Conservation (phyloP, 768 basidiomycete species). For the Leccinum sublutescens region DNA sequence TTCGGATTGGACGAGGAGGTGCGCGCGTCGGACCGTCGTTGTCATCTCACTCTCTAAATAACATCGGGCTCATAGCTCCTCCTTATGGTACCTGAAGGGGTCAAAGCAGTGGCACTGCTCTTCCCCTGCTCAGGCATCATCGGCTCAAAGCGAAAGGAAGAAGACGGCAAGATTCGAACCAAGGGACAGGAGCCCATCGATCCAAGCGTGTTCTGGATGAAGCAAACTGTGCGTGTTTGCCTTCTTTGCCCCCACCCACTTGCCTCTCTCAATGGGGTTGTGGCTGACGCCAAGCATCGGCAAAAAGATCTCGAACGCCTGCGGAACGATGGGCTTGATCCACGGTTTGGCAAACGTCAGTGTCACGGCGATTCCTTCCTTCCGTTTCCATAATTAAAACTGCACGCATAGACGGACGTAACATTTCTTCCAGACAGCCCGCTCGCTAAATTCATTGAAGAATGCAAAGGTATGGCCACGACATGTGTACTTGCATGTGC, state of each 20-base stretch:
- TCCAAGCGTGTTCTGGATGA: conserved; percentile 78
- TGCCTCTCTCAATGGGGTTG: neutral
- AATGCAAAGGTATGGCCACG: conserved; percentile 51
- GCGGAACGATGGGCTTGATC: conserved; percentile 84
- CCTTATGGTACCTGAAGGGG: conserved; percentile 63
- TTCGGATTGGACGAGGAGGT: conserved; percentile 73
- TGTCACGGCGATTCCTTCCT: conserved; percentile 6
- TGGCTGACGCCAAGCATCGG: neutral
- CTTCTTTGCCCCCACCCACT: neutral
- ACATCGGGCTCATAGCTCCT: conserved; percentile 51
- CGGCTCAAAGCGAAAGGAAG: conserved; percentile 50
- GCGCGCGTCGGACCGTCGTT: conserved; percentile 4
- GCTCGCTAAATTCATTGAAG: conserved; percentile 63
- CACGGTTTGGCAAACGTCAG: conserved; percentile 81
- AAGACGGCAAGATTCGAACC: conserved; percentile 55
- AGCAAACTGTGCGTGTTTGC: conserved; percentile 67
- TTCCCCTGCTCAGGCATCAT: conserved; percentile 68
- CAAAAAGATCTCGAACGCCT: conserved; percentile 73
- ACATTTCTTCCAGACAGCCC: conserved; percentile 55
- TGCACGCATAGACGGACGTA: conserved; percentile 49
- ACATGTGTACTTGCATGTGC: neutral
- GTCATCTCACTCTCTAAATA: neutral
- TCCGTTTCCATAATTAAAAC: conserved; percentile 1
- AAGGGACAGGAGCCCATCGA: conserved; percentile 51
- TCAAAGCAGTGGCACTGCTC: conserved; percentile 80